Percentiles rank a stretch among this genome's conserved stretches.
Evolutionary conservation across 1,284 basidiomycete genomes (phyloP).

Genomic region (Trametes sp.): DNA sequence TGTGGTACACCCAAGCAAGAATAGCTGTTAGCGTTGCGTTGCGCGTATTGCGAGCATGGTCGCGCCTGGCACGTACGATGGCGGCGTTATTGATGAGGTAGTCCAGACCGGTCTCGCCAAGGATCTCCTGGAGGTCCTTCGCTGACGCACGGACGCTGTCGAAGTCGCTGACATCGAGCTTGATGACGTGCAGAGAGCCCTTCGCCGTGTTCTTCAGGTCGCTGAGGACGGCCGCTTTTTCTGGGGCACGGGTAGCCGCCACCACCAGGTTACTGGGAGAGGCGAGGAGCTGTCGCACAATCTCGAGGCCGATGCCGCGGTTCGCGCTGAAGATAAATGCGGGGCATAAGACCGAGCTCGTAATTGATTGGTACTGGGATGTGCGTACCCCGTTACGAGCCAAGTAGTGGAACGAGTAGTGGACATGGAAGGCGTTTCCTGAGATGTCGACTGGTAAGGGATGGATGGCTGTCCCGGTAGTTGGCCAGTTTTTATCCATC

Average conservation of each 20-base stretch:
- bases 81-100: conserved; percentile 50
- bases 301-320: conserved; percentile 50
- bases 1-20: too few species aligned
- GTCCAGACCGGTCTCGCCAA: conserved; percentile 40
- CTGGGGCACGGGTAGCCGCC: conserved; percentile 47
- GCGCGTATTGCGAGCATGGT: too few species aligned
- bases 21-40: too few species aligned
- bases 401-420: background rate
- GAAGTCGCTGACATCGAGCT: conserved; percentile 40
- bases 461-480: too few species aligned
- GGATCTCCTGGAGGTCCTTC: background rate
- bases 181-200: conserved; percentile 44
- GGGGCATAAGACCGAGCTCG: background rate
- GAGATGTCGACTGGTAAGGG: too few species aligned
- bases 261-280: conserved; percentile 45
- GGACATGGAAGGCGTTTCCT: too few species aligned
- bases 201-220: conserved; percentile 35
- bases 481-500: too few species aligned
- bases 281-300: conserved; percentile 44
- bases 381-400: conserved; percentile 15
- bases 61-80: conserved; percentile 41
- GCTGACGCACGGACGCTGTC: conserved; percentile 1
- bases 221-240: conserved; percentile 39
- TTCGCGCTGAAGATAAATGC: conserved; percentile 37
- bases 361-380: too few species aligned